Base-by-base conservation (phyloP, 2,329 filamentous ascomycete genomes). In the Talaromyces albobiverticillius region DNA sequence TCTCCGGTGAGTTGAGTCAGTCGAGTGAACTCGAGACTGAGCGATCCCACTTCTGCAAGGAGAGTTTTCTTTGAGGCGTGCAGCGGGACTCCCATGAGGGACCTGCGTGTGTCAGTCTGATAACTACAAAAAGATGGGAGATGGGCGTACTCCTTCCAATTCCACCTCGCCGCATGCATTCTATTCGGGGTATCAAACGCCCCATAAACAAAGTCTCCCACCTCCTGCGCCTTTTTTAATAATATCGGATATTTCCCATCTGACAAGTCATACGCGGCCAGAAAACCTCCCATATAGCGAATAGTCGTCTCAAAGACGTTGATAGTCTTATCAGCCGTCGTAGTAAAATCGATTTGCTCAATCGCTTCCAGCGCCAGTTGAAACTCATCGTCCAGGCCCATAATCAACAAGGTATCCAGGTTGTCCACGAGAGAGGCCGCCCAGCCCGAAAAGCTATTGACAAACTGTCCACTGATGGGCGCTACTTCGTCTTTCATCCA, bases 281-380 rank as follows among this genome's bases (percentile, higher is more conserved):
- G 67, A 34, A 97, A 77, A 1, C 93, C 93, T 23, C 93, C 93
- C 11, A 97, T 80, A 64, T 96, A 96, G 51, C 93, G 84, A 65
- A 97, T 96, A 16, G 86, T 90, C 1, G 91, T 95, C 72, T 96
- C 92, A 63, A 96, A 96, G 8, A 95, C 82, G 43, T 91, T 92
- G 46, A 96, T 93, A 36, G 88, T 81, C 20, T 71, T 67, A 42
- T 85, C 79, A 11, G 77, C 71, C 6, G 84, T 87, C 3, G 82
- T 87, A 4, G 88, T 93, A 61, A 96, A 96, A 70, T 96, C 91
- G 56, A 96, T 93, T 3, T 81, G 68, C 43, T 80, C 77, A 18
- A 92, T 82, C 1, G 81, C 86, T 40, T 81, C 78, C 56, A 89
- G 83, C 3, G 90, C 90, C 57, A 90, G 83, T 59, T 91, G 83